Base-by-base conservation (phyloP, 129 eudicot genomes). In the Flaveria sonorensis region DNA sequence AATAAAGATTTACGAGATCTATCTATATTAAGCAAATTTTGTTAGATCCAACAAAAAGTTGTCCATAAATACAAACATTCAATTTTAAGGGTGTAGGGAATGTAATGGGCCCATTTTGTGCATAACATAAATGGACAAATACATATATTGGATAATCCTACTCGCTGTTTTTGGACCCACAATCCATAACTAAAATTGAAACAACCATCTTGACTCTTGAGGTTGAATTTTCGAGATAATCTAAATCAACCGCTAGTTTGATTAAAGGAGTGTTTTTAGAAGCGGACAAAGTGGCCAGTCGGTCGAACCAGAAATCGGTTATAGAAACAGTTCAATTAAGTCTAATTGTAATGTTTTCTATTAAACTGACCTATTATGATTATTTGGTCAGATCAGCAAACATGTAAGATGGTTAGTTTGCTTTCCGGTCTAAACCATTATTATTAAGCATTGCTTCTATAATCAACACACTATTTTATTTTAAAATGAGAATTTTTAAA, bases 1-100 rank as follows among this genome's bases (percentile, higher is more conserved):
- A 60, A 23, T 60, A 13, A 60, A 60, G 67, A 60, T 60, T 24
- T n/a, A 3, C n/a, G 39, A 24, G 67, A 60, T 60, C 36, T 60
- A 23, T 60, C 36, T 60, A 60, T 60, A 60, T 60, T 60, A 60
- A 60, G 66, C 66, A 23, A 60, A 60, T 3, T 60, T 60, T 60
- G 39, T 11, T 24, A 19, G 39, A 60, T 24, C 8, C 40, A 60
- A 60, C 21, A 60, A 60, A 60, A 60, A 24, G 10, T 10, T 60
- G n/a, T 60, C 67, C 39, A 59, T 60, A 60, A 60, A 59, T 23
- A 6, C 67, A 60, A 24, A 7, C 67, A 24, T 10, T 23, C 66
- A 24, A 60, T 60, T 24, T 24, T 3, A 30, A 26, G n/a, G 2
- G 9, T 60, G 67, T 60, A 60, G 42, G 10, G 6, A 60, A 12